Evolutionary conservation across 2,329 filamentous ascomycete genomes (phyloP).

Genomic region (Thelonectria rubi): DNA sequence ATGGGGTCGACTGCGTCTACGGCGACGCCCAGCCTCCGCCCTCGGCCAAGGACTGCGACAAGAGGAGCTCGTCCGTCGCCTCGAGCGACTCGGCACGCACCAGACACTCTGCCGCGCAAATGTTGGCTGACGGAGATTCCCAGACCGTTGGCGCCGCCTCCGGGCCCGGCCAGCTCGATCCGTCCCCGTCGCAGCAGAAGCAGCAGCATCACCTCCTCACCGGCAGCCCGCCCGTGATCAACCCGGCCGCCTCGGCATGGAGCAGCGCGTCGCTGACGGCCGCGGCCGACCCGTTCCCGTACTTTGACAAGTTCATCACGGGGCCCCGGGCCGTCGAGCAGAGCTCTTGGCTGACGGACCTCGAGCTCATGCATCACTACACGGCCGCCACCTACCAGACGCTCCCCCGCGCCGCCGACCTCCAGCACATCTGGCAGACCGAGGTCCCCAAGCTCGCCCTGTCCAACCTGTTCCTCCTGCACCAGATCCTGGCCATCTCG

Average conservation of each 20-base stretch:
- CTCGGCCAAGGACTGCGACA: constrained; percentile 6
- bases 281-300: constrained; percentile 31
- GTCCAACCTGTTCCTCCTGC: constrained; percentile 43
- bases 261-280: constrained; percentile 17
- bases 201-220: not conserved
- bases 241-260: constrained; percentile 4
- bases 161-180: not conserved
- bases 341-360: constrained; percentile 46
- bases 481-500: constrained; percentile 45
- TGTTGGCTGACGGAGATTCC: not conserved
- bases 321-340: constrained; percentile 28
- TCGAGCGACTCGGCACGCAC: constrained; percentile 14
- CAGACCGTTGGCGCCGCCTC: not conserved
- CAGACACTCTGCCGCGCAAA: not conserved
- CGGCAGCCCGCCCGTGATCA: not conserved
- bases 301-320: constrained; percentile 38
- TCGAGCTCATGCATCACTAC: constrained; percentile 51
- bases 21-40: constrained; percentile 23
- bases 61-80: constrained; percentile 13
- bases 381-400: constrained; percentile 44
- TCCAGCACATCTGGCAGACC: constrained; percentile 44
- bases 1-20: constrained; percentile 48
- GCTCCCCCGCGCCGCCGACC: constrained; percentile 43
- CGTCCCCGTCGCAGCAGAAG: constrained; percentile 1
- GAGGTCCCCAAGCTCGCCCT: constrained; percentile 41